phyloP scores from a whole-genome alignment of 148 eudicot species.

The Diospyros kaki region DNA sequence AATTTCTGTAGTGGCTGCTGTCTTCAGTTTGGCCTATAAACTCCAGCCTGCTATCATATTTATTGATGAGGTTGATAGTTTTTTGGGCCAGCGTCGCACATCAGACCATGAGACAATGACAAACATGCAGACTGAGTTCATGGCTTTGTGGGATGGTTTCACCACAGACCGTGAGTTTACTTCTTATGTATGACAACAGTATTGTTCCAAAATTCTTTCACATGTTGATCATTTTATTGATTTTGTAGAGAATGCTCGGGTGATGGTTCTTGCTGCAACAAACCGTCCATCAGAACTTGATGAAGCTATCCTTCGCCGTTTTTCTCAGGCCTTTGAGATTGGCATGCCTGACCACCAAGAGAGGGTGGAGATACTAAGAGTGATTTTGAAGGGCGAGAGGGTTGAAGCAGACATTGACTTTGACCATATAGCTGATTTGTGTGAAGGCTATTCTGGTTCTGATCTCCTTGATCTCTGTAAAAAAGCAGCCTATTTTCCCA shows the following conservation, averaged over 20 bases:
- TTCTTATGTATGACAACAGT: too few species aligned
- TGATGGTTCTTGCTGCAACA: constrained; percentile 98
- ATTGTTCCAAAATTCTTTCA: neutral
- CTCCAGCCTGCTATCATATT: constrained; percentile 97
- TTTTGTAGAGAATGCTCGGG: constrained; percentile 74
- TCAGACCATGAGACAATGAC: constrained; percentile 81
- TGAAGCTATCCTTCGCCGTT: constrained; percentile 93
- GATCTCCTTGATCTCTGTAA: constrained; percentile 87
- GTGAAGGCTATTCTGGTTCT: constrained; percentile 90
- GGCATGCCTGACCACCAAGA: constrained; percentile 70
- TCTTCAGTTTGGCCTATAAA: constrained; percentile 87
- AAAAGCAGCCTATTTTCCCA: constrained; percentile 90
- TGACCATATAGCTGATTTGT: constrained; percentile 60
- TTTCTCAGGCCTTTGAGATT: constrained; percentile 95
- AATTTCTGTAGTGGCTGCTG: constrained; percentile 77
- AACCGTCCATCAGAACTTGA: constrained; percentile 98
- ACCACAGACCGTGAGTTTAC: too few species aligned
- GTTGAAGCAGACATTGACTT: constrained; percentile 64
- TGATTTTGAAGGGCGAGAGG: constrained; percentile 70
- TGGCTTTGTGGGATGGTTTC: too few species aligned
- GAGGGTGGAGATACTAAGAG: constrained; percentile 73
- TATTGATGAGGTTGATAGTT: constrained; percentile 91
- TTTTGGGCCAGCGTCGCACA: constrained; percentile 81
- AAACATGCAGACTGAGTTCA: constrained; percentile 60
- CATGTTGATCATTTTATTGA: neutral